Evolutionary conservation across 805 yeast genomes (phyloP), one percentile per base, ranked within the genome.

Genomic region (Saccharomyces paradoxus): DNA sequence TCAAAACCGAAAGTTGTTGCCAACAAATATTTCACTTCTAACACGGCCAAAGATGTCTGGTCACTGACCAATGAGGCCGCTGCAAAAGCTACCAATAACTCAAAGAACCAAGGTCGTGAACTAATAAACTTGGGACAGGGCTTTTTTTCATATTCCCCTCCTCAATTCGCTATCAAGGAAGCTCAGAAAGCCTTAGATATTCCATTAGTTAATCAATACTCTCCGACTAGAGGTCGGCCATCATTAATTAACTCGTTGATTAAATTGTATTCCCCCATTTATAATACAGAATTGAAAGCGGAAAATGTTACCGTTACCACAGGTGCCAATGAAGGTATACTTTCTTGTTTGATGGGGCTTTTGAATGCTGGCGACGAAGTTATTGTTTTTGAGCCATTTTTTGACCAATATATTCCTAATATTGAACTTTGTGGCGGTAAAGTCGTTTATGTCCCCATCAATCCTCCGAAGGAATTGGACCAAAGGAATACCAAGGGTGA

Each of bases 241-340:
- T 77, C 82, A 56, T 79, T 94, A 58, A 72, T 90, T 54, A 75
- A 82, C 41, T 85, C 92, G 9, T 69, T 94, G 48, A 79, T 89
- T 26, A 77, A 79, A 30, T 80, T 87, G 27, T 94, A 92, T 73
- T 75, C 88, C 24, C 83, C 86, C 48, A 77, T 78, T 48, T 86
- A 84, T 60, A 76, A 78, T 27, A 76, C 81, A 21, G 87, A 89
- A 65, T 52, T 70, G 55, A 56, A 58, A 41, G 54, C 65, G 6
- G 70, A 62, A 48, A 69, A 70, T 53, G 77, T 94, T 46, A 81
- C 85, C 54, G 85, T 92, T 44, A 89, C 97, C 48, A 90, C 98
- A 1, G 99, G 99, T 54, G 99, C 99, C 48, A 94, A 94, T 65
- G 98, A 94, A 73, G 98, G 97, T 41, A 87, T 94, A 77, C 77